Evolutionary conservation across 805 yeast genomes (phyloP), one percentile per base, ranked within the genome.

Genomic region (Blastobotrys parvus): DNA sequence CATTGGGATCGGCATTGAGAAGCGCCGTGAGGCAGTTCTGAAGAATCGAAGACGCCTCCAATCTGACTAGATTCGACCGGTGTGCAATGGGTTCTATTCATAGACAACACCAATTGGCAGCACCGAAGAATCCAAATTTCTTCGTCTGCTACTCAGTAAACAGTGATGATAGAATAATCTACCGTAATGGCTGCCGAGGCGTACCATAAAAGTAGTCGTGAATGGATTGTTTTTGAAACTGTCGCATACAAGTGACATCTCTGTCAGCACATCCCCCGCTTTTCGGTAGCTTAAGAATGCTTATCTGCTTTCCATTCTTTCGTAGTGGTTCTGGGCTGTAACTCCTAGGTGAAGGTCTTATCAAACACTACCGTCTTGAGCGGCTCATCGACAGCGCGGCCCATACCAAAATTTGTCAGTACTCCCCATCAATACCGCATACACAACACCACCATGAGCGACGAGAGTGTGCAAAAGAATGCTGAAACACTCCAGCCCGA

Each of bases 171-270:
- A 13, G 72, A 69, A 44, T 73, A 68, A 54, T 78, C 86, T 2
- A 80, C 78, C 18, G 88, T 86, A 1, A 87, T n/a, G 55, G 48
- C 3, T 77, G 72, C 36, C 71, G 71, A 16, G 71, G 63, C 4
- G 74, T 74, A 2, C 98, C 98, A 57, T 92, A 87, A 55, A 92
- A 92, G 61, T 92, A 92, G 56, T 89, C 94, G 57, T 78, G 78
- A 42, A 90, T 87, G 3, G 81, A 68, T 34, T 76, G 71, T 54
- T 88, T 86, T 60, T 90, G 97, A 18, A 73, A 42, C 30, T 80
- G 75, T 55, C 97, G 71, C 30, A 71, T 67, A 57, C 69, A 87
- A 10, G 75, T 67, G 42, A 80, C 90, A 46, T 82, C 90, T 21
- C 75, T 70, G 23, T 83, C 85, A 6, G 82, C 82, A 23, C 80